These are phyloP conservation scores for Phytophthora tubulina DNA, from an alignment of 352 stramenopile species.

Conservation along the genomic window DNA sequence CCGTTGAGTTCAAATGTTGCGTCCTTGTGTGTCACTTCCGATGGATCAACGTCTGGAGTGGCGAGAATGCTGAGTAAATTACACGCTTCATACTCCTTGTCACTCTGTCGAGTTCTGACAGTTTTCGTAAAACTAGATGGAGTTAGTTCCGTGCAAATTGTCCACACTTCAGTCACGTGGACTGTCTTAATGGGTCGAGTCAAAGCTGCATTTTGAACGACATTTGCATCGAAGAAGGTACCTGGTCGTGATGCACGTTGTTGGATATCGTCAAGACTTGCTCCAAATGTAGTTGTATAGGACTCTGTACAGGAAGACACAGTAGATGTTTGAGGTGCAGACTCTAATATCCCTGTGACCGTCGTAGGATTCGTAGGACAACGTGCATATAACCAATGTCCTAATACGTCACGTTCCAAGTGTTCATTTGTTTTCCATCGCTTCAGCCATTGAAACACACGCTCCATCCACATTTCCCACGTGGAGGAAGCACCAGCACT, in stretches of 20 bases:
- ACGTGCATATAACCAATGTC: slow-evolving; percentile 70
- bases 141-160: slow-evolving; percentile 32
- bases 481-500: slow-evolving; percentile 27
- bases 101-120: slow-evolving; percentile 37
- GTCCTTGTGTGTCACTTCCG: slow-evolving; percentile 44
- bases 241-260: slow-evolving; percentile 52
- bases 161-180: slow-evolving; percentile 51
- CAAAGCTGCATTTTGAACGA: slow-evolving; percentile 54
- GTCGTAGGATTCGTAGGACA: slow-evolving; percentile 52
- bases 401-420: slow-evolving; percentile 62
- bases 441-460: slow-evolving; percentile 61
- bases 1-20: slow-evolving; percentile 68
- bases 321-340: slow-evolving; percentile 24
- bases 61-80: slow-evolving; percentile 62
- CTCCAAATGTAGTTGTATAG: slow-evolving; percentile 44
- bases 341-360: slow-evolving; percentile 24
- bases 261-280: slow-evolving; percentile 53
- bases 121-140: slow-evolving; percentile 41
- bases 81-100: slow-evolving; percentile 54
- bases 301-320: slow-evolving; percentile 40
- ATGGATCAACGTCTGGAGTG: slow-evolving; percentile 8
- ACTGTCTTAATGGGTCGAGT: slow-evolving; percentile 54
- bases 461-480: slow-evolving; percentile 73
- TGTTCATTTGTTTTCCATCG: slow-evolving; percentile 66
- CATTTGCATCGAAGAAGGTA: slow-evolving; percentile 55